Evolutionary conservation across 1,139 yeast genomes (phyloP), one percentile per base, ranked within the genome.

Genomic region (Geotrichum bryndzae): DNA sequence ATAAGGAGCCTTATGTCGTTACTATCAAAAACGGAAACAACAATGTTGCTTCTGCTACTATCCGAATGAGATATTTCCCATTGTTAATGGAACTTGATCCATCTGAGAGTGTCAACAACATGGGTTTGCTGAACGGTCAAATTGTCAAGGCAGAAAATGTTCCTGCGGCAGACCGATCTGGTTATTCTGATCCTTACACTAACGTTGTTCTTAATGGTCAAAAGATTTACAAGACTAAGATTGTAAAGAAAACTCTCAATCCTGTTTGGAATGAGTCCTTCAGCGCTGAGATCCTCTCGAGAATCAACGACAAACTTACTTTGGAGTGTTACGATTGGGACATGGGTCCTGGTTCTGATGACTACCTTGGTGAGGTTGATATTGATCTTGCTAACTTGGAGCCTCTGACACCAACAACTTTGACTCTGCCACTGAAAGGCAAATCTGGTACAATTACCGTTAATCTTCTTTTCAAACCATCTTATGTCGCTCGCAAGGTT

Each of bases 251-350:
- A 78, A 88, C 96, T 0, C 80, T 90, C 69, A 82, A 87, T 62
- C 97, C 97, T 22, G 80, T 76, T 1, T 91, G 91, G 90, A 85
- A 90, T 70, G 92, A 88, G 74, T 74, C 74, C 57, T 68, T 80
- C 66, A 77, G 81, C 27, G 77, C 85, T 41, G 79, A 80, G 33
- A 83, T 87, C 27, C 72, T 77, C 51, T 83, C 88, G 72, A 82
- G 89, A 70, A 83, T 81, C 62, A 85, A 84, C 70, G 84, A 90
- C 13, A 74, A 75, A 4, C 74, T 92, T 62, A 77, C 77, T 63
- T 79, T 89, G 58, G 83, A 80, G 61, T 84, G 88, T 41, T 80
- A 74, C 69, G 99, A 94, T 73, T 92, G 97, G 97, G 99, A 94
- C 75, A 84, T 92, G 67, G 96, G 96, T 65, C 53, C 53, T 27